phyloP scores from a whole-genome alignment of 805 yeast genomes.

The Tetrapisispora taiwanensis region DNA sequence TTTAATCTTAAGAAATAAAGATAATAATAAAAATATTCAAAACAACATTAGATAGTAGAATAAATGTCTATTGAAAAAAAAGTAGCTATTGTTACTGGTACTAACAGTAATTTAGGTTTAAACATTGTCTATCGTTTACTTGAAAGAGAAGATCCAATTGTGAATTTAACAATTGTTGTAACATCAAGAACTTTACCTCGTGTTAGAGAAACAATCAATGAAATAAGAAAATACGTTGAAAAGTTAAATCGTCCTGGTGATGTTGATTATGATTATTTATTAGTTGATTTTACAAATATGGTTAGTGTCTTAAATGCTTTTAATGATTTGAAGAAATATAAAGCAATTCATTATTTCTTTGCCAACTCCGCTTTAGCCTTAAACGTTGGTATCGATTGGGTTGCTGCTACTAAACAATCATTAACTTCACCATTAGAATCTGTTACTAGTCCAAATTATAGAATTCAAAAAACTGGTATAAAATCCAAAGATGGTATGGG shows the following conservation, averaged over 20 bases:
- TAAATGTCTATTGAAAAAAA: constrained; percentile 17
- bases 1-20: too few species aligned
- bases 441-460: constrained; percentile 81
- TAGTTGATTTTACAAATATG: constrained; percentile 88
- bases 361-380: constrained; percentile 88
- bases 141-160: constrained; percentile 42
- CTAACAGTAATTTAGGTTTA: constrained; percentile 65
- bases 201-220: constrained; percentile 62
- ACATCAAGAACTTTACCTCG: constrained; percentile 85
- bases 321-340: constrained; percentile 59
- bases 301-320: constrained; percentile 69
- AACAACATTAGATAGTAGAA: too few species aligned
- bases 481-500: constrained; percentile 75
- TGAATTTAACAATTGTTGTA: constrained; percentile 65
- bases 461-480: constrained; percentile 71
- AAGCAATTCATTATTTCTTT: constrained; percentile 64
- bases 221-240: constrained; percentile 39
- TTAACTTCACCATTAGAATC: constrained; percentile 60
- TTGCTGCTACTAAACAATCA: constrained; percentile 62
- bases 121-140: constrained; percentile 76
- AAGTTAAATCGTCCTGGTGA: constrained; percentile 39
- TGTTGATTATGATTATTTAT: constrained; percentile 75
- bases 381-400: constrained; percentile 80
- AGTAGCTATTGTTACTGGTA: constrained; percentile 39
- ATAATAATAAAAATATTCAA: too few species aligned